Evolutionary conservation across 1,284 basidiomycete genomes (phyloP), one percentile per base, ranked within the genome.

Genomic region (Cryptococcus sp.): DNA sequence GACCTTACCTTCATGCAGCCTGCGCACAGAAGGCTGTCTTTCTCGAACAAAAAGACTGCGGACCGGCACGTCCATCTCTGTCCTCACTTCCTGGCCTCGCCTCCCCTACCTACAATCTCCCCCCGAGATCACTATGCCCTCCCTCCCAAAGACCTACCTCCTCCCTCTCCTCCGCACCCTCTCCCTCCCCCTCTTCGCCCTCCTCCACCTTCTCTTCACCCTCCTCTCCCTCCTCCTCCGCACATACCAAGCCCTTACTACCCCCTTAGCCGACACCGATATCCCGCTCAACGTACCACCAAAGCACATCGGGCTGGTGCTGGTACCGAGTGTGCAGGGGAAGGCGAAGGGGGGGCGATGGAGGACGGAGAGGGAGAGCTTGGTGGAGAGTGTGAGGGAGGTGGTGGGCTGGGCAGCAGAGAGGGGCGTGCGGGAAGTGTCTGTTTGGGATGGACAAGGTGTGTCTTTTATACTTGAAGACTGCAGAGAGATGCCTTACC

Each of bases 191-290:
- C 39, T 70, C 40, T 66, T 71, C 47, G 15, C 65, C 38, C 55
- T 69, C 13, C 61, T 73, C 2, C 71, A 73, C 46, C 18, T 68
- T 3, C 7, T 55, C 6, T 73, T 73, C 67, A 64, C 66, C 37
- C 33, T 70, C 40, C 65, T 61, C 9, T 71, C 71, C 8, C 55
- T 73, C 12, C 38, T 66, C 23, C 58, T 73, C 1, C 61, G 71
- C 11, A 56, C 66, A n/a, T 64, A 63, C 45, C 64, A 73, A 57
- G 51, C 64, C 11, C 55, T 66, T 43, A 56, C 52, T 11, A 24
- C 43, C 18, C 36, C 56, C 6, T 24, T 21, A 45, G 20, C 43
- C n/a, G 38, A 38, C 2, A 23, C 53, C 23, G 48, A 50, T 20
- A 50, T 37, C 48, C 35, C 37, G 33, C 48, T 38, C 16, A 37